Conservation (phyloP, 2,329 filamentous ascomycete species). For the Davidsoniella neocaledoniae region DNA sequence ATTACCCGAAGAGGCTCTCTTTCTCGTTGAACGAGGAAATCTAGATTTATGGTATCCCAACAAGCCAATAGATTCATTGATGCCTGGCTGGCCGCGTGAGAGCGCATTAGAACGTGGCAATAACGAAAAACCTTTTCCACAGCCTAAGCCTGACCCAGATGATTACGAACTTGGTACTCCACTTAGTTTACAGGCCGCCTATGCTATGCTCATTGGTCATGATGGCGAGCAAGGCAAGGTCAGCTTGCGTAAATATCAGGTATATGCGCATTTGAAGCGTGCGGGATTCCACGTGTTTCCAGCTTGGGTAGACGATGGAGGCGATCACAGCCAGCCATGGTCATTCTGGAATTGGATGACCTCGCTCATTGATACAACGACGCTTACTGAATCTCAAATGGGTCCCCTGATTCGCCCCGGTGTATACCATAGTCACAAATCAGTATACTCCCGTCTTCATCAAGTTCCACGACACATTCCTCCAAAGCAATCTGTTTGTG, state of each 20-base stretch:
- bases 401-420: conserved; percentile 46
- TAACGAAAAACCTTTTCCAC: conserved; percentile 15
- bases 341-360: conserved; percentile 37
- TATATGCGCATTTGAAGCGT: conserved; percentile 72
- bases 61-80: conserved; percentile 30
- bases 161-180: conserved; percentile 53
- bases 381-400: conserved; percentile 13
- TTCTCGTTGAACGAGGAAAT: conserved; percentile 71
- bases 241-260: conserved; percentile 65
- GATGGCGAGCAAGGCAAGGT: conserved; percentile 45
- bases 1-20: conserved; percentile 80
- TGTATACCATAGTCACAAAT: conserved; percentile 47
- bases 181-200: conserved; percentile 80
- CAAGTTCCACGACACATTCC: conserved; percentile 57
- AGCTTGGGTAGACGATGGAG: conserved; percentile 29
- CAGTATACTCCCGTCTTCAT: conserved; percentile 61
- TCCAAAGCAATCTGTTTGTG: conserved; percentile 6
- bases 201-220: conserved; percentile 63
- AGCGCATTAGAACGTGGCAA: conserved; percentile 14
- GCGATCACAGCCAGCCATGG: conserved; percentile 12
- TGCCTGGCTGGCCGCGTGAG: conserved; percentile 20
- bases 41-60: conserved; percentile 75
- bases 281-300: conserved; percentile 67
- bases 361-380: conserved; percentile 25
- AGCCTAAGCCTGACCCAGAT: conserved; percentile 17